A percentile compares a stretch with the other conserved stretches of the same genome.
These are phyloP conservation scores for Candida glucosophila DNA, from an alignment of 1,139 yeast species.

Conservation along the genomic window DNA sequence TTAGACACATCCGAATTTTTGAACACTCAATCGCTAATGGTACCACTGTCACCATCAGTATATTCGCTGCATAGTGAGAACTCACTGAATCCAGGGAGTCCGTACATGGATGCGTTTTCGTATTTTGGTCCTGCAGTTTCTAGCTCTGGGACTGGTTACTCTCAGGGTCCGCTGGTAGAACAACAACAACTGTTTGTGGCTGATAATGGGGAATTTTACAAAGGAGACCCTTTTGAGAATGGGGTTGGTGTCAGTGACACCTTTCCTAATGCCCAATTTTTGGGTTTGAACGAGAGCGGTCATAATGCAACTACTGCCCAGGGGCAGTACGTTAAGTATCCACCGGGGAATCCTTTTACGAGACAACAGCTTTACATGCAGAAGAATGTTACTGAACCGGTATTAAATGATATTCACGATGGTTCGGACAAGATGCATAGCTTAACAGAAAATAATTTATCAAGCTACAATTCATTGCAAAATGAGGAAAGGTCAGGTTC, in stretches of 20 bases:
- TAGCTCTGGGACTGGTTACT: slow-evolving; percentile 6
- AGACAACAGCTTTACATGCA: background rate
- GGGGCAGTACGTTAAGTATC: slow-evolving; percentile 6
- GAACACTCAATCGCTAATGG: slow-evolving; percentile 7
- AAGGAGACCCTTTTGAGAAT: slow-evolving; percentile 16
- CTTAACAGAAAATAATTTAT: slow-evolving; percentile 22
- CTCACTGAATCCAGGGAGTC: slow-evolving; percentile 32
- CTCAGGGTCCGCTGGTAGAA: slow-evolving; percentile 1
- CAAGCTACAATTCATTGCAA: slow-evolving; percentile 10
- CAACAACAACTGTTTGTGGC: slow-evolving; percentile 4
- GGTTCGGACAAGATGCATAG: slow-evolving; percentile 2
- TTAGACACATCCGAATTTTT: slow-evolving; percentile 2
- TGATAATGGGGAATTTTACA: slow-evolving; percentile 5
- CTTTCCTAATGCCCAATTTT: slow-evolving; percentile 17
- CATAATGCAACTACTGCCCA: background rate
- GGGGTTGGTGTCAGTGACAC: slow-evolving; percentile 36
- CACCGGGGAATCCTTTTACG: slow-evolving; percentile 1
- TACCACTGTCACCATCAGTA: slow-evolving; percentile 13
- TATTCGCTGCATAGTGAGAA: slow-evolving; percentile 24
- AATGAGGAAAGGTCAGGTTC: no score
- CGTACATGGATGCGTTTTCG: slow-evolving; percentile 32
- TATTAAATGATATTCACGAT: slow-evolving; percentile 2
- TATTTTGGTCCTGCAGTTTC: slow-evolving; percentile 13
- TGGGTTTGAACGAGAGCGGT: background rate
- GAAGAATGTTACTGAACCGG: background rate